Conservation (phyloP, 495 filamentous ascomycete genomes). For the Aspergillus olivimuriae region DNA sequence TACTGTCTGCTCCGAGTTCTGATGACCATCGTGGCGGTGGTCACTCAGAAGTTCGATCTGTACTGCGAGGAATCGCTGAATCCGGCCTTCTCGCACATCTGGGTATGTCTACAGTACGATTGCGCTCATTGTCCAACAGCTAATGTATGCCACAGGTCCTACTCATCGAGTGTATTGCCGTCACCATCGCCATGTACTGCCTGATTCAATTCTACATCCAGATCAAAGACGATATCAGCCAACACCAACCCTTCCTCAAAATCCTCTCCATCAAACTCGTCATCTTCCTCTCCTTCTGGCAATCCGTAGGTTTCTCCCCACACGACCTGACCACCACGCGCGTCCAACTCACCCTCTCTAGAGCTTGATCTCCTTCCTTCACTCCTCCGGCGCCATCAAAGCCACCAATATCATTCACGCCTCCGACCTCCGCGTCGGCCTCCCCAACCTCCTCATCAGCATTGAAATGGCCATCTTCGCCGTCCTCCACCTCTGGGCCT, state of each 20-base stretch:
- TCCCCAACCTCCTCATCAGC: slow-evolving; percentile 72
- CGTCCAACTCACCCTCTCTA: slow-evolving; percentile 8
- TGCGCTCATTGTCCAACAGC: too few species aligned
- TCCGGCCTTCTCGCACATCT: slow-evolving; percentile 76
- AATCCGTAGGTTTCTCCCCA: slow-evolving; percentile 42
- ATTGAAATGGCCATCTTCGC: slow-evolving; percentile 85
- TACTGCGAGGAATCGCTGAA: slow-evolving; percentile 77
- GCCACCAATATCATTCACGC: slow-evolving; percentile 54
- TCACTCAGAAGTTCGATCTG: slow-evolving; percentile 57
- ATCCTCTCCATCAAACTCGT: slow-evolving; percentile 86
- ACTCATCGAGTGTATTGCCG: slow-evolving; percentile 62
- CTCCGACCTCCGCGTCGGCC: slow-evolving; percentile 73
- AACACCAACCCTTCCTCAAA: slow-evolving; percentile 73
- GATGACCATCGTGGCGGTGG: slow-evolving; percentile 73
- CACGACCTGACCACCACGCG: background rate
- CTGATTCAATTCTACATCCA: slow-evolving; percentile 87
- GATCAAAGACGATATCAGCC: slow-evolving; percentile 58
- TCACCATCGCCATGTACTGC: slow-evolving; percentile 87
- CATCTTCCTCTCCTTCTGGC: slow-evolving; percentile 95
- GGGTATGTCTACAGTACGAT: slow-evolving; percentile 57
- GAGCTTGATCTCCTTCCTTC: slow-evolving; percentile 64
- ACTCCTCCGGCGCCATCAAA: slow-evolving; percentile 55
- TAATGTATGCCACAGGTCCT: slow-evolving; percentile 44
- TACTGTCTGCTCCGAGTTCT: slow-evolving; percentile 85
- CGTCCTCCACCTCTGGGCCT: slow-evolving; percentile 76